Conservation (phyloP, 305 asterid genomes). For the Euphrasia arctica region DNA sequence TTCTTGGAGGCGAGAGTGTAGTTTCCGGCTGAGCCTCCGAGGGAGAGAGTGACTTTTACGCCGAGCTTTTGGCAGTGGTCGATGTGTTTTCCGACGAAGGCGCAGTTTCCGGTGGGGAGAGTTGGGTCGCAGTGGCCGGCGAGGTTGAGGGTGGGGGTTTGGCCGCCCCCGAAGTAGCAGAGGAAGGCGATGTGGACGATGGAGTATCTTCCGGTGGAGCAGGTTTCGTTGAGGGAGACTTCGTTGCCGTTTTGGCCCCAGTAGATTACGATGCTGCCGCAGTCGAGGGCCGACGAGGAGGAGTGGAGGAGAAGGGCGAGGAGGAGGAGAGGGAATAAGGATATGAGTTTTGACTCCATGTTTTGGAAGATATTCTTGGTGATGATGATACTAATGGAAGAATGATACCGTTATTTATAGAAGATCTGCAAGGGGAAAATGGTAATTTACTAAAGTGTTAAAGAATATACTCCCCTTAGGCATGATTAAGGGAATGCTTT, state of each 20-base stretch:
- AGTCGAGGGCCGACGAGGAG: conserved; percentile 11
- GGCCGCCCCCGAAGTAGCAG: conserved; percentile 60
- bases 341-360: conserved; percentile 31
- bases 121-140: conserved; percentile 87
- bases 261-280: conserved; percentile 59
- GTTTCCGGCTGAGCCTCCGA: conserved; percentile 52
- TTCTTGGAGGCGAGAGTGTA: conserved; percentile 42
- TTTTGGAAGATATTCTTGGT: neutral
- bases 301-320: conserved; percentile 12
- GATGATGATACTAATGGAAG: neutral
- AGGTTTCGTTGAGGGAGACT: conserved; percentile 56
- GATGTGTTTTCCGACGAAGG: conserved; percentile 35
- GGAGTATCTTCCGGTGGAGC: conserved; percentile 59
- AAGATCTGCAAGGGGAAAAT: neutral
- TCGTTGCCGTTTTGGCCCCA: conserved; percentile 91
- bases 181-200: conserved; percentile 70
- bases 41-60: conserved; percentile 42
- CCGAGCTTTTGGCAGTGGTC: conserved; percentile 37
- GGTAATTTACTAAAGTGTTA: neutral
- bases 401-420: neutral
- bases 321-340: conserved; percentile 18
- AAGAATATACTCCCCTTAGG: neutral
- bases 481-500: too few species aligned
- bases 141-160: conserved; percentile 65
- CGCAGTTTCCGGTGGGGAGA: conserved; percentile 33